Base-by-base conservation (phyloP, 2,329 filamentous ascomycete species). In the Sporothrix variecibatus region DNA sequence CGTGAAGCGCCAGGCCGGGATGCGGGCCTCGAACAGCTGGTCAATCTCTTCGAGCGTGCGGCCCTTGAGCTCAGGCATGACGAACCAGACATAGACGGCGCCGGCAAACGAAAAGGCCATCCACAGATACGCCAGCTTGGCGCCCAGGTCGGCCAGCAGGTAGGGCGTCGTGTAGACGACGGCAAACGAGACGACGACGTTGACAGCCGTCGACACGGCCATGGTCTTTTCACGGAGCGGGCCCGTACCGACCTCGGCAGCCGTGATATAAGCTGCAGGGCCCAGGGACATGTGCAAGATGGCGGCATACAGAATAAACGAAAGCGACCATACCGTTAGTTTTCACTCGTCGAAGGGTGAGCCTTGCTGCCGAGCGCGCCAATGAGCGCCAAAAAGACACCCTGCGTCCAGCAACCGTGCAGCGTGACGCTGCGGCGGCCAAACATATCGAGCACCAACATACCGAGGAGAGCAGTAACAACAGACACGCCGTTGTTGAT, bases 361-460 rank as follows among this genome's bases (percentile, higher is more conserved):
- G 70, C 43, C 56, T 72, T 72, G 26, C 15, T 26, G 23, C 70
- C 70, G 43, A 72, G 70, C 0, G 56, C 70, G 11, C 70, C 70
- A n/a, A 72, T 72, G 23, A 72, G 58, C 1, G 70, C 70, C 8
- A 72, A 28, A 26, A 72, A 72, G 3, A 72, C 70, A 26, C 70
- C 70, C 58, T 72, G 70, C n/a, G 56, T 64, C 70, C 70, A 72
- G 70, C 70, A 72, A 56, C 70, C 70, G 70, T 72, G 70, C 15
- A 72, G 58, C 8, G 70, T 72, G 53, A 17, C 56, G 40, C 28
- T 49, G 56, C 70, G 70, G 70, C 70, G 70, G 43, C 70, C 70
- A 72, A 72, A 72, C 56, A 51, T 17, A 43, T 72, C 70, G 56
- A 72, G 58, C 1, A 64, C 38, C 6, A 64, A 8, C 70, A 72